Percentiles rank a stretch among this genome's conserved stretches.
Conservation (phyloP, 2,329 filamentous ascomycete genomes). For the Metarhizium humberi region DNA sequence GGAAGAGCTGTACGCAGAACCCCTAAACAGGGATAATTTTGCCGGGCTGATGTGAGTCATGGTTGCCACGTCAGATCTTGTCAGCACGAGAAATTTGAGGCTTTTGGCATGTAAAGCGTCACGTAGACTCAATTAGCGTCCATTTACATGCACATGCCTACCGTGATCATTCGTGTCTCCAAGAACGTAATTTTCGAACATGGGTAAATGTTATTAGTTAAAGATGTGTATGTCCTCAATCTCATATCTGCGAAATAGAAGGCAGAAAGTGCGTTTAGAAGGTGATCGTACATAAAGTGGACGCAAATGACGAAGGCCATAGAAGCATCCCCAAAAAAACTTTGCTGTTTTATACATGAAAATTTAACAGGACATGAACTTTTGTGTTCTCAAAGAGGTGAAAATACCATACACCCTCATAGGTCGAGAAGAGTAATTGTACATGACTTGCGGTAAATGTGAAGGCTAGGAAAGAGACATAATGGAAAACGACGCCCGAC, state of each 20-base stretch:
- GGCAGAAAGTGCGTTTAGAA: slow-evolving; percentile 4
- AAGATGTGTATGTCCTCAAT: background rate
- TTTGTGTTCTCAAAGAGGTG: background rate
- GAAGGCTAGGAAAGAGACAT: slow-evolving; percentile 2
- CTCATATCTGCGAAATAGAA: background rate
- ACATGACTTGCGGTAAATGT: slow-evolving; percentile 18
- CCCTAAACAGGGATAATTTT: background rate
- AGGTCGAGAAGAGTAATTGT: slow-evolving; percentile 19
- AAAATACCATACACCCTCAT: background rate
- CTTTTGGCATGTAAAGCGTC: background rate
- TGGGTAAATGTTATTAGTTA: background rate
- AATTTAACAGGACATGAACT: background rate
- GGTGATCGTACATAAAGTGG: slow-evolving; percentile 1
- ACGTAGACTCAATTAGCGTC: background rate
- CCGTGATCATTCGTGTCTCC: background rate
- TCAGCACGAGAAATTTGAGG: background rate
- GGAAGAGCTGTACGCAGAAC: background rate
- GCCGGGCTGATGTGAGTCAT: background rate
- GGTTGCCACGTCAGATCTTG: background rate
- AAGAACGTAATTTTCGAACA: background rate
- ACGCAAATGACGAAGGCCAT: background rate
- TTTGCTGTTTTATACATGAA: background rate
- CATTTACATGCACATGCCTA: background rate
- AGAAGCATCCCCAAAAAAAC: background rate
- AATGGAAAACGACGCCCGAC: background rate